These are phyloP conservation scores for Epichloe glyceriae DNA, from an alignment of 2,329 filamentous ascomycete genomes.

Conservation along the genomic window DNA sequence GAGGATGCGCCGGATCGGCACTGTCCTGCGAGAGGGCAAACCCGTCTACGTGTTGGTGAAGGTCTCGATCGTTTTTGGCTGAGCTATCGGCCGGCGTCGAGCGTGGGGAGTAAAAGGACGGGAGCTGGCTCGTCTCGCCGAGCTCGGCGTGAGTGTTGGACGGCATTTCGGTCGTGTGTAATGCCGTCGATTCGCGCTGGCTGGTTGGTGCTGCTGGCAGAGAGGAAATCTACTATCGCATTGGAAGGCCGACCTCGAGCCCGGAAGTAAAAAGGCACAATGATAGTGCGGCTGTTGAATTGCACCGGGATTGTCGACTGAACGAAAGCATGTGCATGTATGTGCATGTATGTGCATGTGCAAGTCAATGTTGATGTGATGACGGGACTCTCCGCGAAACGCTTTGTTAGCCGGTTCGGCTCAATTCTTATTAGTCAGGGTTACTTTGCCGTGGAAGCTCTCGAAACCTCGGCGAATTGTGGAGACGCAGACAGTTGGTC, in stretches of 20 bases:
- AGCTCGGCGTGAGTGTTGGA: slow-evolving; percentile 3
- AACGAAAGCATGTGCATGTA: neutral
- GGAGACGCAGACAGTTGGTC: neutral
- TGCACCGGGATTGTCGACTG: neutral
- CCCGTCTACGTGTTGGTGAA: slow-evolving; percentile 18
- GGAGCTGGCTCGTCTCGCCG: slow-evolving; percentile 23
- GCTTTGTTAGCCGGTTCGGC: neutral
- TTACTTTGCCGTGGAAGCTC: neutral
- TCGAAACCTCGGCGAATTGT: slow-evolving; percentile 1
- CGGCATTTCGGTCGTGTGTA: slow-evolving; percentile 2
- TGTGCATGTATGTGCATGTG: no score
- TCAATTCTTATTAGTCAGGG: slow-evolving; percentile 2
- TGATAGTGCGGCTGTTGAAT: neutral
- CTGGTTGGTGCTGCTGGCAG: neutral
- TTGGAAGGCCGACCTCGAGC: neutral
- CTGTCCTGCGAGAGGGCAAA: slow-evolving; percentile 22
- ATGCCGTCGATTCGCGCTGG: neutral
- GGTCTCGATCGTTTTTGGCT: slow-evolving; percentile 6
- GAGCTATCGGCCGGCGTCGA: slow-evolving; percentile 17
- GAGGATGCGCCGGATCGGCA: slow-evolving; percentile 12
- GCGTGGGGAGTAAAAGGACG: slow-evolving; percentile 34
- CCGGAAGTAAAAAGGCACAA: neutral
- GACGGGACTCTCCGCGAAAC: neutral
- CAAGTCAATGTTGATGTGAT: neutral
- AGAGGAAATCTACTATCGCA: neutral